Evolutionary conservation across 257 asterid species (phyloP), one percentile per base, ranked within the genome.

Genomic region (Jacaranda mimosifolia): DNA sequence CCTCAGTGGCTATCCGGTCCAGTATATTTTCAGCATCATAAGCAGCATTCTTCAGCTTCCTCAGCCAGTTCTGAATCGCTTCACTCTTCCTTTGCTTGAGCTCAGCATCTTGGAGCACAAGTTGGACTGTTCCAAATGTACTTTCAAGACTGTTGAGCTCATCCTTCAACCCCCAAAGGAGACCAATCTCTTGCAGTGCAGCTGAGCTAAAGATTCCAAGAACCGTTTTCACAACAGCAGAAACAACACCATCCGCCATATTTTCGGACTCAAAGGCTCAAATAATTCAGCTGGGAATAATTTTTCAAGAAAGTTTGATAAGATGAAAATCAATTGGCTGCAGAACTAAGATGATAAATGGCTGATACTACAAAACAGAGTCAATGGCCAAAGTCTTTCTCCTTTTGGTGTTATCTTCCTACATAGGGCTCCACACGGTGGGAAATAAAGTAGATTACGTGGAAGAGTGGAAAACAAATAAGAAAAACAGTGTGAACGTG

Each of bases 1-100:
- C 85, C 59, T 80, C 83, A 1, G 46, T 75, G 4, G 85, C 58
- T 6, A 82, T 68, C 49, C 63, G 60, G 2, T 85, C 86, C 18
- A 85, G n/a, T n/a, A n/a, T n/a, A n/a, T n/a, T n/a, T n/a, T n/a
- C n/a, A n/a, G n/a, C n/a, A n/a, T n/a, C n/a, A n/a, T n/a, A n/a
- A n/a, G n/a, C n/a, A n/a, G n/a, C n/a, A n/a, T n/a, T n/a, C n/a
- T n/a, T n/a, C n/a, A n/a, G n/a, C n/a, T n/a, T n/a, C n/a, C n/a
- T n/a, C n/a, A n/a, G n/a, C n/a, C n/a, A n/a, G n/a, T n/a, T n/a
- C n/a, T n/a, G n/a, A n/a, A n/a, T n/a, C n/a, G n/a, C n/a, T n/a
- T n/a, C n/a, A n/a, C n/a, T n/a, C n/a, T n/a, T n/a, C n/a, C n/a
- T n/a, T n/a, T n/a, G n/a, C n/a, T n/a, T n/a, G n/a, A n/a, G n/a